Conservation (phyloP, 106 monocot species). For the Narthecium ossifragum region DNA sequence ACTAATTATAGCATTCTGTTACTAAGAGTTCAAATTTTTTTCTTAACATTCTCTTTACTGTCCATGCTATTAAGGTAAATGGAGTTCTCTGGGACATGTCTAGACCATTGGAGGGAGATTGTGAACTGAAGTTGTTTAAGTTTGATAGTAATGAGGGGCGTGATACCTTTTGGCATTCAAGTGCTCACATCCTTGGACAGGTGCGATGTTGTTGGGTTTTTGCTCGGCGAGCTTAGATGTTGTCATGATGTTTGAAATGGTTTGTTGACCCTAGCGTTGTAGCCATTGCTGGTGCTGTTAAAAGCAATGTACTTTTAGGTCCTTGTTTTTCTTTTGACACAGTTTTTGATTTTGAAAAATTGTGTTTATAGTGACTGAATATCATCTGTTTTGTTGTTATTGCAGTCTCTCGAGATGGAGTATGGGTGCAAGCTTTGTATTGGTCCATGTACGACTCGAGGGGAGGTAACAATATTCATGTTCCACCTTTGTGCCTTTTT, state of each 20-base stretch:
- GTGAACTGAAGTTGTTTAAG: constrained; percentile 76
- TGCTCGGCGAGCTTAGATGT: neutral
- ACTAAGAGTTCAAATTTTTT: too few species aligned
- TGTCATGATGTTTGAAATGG: neutral
- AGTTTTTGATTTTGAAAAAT: too few species aligned
- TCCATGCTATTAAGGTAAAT: too few species aligned
- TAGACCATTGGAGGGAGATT: constrained; percentile 85
- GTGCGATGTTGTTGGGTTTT: constrained; percentile 19
- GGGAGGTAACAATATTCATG: constrained; percentile 53
- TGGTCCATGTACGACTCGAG: constrained; percentile 95
- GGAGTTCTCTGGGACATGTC: constrained; percentile 92
- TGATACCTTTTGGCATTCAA: constrained; percentile 99
- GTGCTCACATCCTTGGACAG: constrained; percentile 99
- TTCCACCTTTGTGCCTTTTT: neutral
- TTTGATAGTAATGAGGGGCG: constrained; percentile 85
- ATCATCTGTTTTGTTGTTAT: constrained; percentile 1
- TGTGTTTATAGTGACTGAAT: too few species aligned
- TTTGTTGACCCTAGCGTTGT: neutral
- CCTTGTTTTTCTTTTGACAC: too few species aligned
- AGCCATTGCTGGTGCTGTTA: neutral
- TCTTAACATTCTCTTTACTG: too few species aligned
- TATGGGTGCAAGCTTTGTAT: constrained; percentile 98
- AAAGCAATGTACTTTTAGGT: neutral
- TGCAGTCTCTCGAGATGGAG: constrained; percentile 75
- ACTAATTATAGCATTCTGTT: too few species aligned